These are phyloP conservation scores for Trametes hirsuta DNA, from an alignment of 1,284 basidiomycete species.

Conservation along the genomic window DNA sequence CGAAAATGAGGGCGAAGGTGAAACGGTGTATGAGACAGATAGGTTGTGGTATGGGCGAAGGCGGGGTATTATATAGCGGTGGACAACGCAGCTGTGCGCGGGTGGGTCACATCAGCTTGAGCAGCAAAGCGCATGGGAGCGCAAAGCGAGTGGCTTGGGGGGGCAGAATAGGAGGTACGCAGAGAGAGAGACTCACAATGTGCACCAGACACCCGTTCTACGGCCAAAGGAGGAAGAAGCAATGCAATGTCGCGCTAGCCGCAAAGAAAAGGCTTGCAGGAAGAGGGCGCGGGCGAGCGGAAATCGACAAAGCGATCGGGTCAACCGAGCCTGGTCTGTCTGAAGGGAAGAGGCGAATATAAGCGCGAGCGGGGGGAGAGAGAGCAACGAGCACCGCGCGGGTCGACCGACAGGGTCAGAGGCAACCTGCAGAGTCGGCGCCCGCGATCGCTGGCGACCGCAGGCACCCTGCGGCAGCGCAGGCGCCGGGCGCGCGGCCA, in stretches of 20 bases:
- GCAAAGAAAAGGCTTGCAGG: conserved; percentile 3
- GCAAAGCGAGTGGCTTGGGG: no score
- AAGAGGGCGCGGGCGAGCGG: not conserved
- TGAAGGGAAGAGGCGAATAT: conserved; percentile 12
- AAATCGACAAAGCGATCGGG: conserved; percentile 23
- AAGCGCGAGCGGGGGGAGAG: not conserved
- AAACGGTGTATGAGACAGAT: not conserved
- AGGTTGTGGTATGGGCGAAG: conserved; percentile 1
- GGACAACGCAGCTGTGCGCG: conserved; percentile 16
- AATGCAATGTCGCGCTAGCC: conserved; percentile 9
- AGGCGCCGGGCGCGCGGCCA: not conserved
- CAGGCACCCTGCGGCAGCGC: no score
- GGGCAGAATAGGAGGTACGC: no score
- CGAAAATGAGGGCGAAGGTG: not conserved
- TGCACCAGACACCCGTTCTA: conserved; percentile 20
- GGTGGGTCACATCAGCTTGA: not conserved
- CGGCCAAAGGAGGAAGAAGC: conserved; percentile 14
- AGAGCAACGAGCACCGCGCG: conserved; percentile 10
- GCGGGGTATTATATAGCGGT: not conserved
- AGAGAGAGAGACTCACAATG: conserved; percentile 15
- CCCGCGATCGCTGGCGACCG: not conserved
- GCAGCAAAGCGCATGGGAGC: not conserved
- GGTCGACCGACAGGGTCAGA: not conserved
- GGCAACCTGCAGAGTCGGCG: not conserved
- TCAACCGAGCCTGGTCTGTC: conserved; percentile 29